Evolutionary conservation across 106 monocot genomes (phyloP), one percentile per base, ranked within the genome.

Genomic region (Platanthera zijinensis): DNA sequence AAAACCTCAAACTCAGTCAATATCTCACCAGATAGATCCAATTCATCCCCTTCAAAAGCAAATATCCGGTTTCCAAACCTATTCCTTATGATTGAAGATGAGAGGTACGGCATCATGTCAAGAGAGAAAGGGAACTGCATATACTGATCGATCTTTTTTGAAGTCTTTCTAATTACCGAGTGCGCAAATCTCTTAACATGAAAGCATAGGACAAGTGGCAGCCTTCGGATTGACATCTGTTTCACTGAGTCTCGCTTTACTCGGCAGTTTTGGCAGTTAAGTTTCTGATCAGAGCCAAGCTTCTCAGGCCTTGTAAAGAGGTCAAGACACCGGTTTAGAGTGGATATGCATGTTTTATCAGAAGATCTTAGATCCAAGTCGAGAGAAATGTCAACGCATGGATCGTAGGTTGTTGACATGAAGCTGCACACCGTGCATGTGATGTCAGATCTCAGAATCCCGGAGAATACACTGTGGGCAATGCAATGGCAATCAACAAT

Each of bases 381-480:
- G 4, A 90, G 83, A n/a, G 90, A 85, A 17, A 90, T 83, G 79
- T 90, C 90, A 0, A 90, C 71, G 71, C 84, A 90, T 30, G 90
- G 90, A 53, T 90, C 90, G 30, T 83, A 85, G n/a, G 87, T 90
- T 50, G 87, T 90, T 14, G 90, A 90, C 45, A 85, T 90, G 71
- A 81, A 85, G 10, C 90, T 87, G 64, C 90, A 90, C 6, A 82
- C 56, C 3, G 85, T 76, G 56, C 90, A 90, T 28, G 85, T 90
- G 63, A 90, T 83, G 57, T 90, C 87, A 0, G 90, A 90, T 14
- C 85, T 81, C 69, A 90, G 66, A 17, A 85, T 50, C 53, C 87
- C 90, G 9, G 87, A 83, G 72, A 90, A 90, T 50, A 90, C 85
- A 71, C 77, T 80, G 64, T 90, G 90, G 10, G 87, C 90, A 74